phyloP scores from a whole-genome alignment of 176 grass and related monocot species.

The Thinopyrum elongatum region DNA sequence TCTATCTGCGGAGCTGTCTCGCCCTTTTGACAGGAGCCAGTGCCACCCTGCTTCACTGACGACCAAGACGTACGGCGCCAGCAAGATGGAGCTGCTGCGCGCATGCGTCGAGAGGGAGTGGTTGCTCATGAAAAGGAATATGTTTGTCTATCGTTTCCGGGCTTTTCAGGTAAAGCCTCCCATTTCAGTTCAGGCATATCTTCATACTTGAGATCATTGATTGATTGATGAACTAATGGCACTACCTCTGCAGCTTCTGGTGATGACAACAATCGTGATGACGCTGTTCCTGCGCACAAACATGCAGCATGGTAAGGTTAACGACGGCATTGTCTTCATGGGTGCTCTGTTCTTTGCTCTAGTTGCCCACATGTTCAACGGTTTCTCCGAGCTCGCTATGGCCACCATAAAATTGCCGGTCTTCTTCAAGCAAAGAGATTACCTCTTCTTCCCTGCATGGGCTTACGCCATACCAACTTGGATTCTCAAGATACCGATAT shows the following conservation, averaged over 20 bases:
- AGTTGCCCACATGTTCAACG: conserved; percentile 54
- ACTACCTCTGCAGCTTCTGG: conserved; percentile 40
- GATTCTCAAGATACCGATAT: conserved; percentile 73
- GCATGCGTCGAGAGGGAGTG: conserved; percentile 43
- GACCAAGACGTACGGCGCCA: conserved; percentile 38
- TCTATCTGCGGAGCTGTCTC: conserved; percentile 26
- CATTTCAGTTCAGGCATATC: not conserved
- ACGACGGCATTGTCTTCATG: conserved; percentile 46
- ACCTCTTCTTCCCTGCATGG: conserved; percentile 72
- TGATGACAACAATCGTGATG: conserved; percentile 54
- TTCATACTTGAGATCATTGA: not conserved
- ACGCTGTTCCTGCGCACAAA: conserved; percentile 61
- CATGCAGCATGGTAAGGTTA: conserved; percentile 44
- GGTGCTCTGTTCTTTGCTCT: conserved; percentile 66
- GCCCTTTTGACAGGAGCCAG: conserved; percentile 34
- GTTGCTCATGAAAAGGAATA: conserved; percentile 67
- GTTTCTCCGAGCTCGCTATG: conserved; percentile 70
- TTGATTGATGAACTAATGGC: not conserved
- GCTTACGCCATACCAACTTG: conserved; percentile 62
- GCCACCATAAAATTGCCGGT: conserved; percentile 67
- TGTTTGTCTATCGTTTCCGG: conserved; percentile 58
- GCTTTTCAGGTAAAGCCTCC: conserved; percentile 44
- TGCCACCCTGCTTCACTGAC: conserved; percentile 55
- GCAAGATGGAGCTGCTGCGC: conserved; percentile 44
- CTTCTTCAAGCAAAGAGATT: conserved; percentile 80